A percentile compares a stretch with the other conserved stretches of the same genome.
phyloP scores from a whole-genome alignment of 2,329 filamentous ascomycete species.

The Penicillium sp. region DNA sequence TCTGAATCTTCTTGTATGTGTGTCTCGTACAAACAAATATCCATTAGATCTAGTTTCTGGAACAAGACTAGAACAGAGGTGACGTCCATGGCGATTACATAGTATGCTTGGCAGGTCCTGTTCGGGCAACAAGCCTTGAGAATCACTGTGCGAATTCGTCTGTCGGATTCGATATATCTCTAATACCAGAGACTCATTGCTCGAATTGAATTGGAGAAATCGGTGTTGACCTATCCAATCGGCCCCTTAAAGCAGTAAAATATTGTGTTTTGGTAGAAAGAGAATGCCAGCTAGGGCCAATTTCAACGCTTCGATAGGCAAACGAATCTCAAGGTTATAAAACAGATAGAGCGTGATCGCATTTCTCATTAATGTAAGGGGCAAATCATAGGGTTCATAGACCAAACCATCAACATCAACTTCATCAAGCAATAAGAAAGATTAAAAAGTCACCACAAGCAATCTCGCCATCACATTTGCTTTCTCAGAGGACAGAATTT shows the following conservation, averaged over 20 bases:
- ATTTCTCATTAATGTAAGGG: conserved; percentile 13
- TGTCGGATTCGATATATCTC: too few species aligned
- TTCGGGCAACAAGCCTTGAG: too few species aligned
- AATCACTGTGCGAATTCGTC: too few species aligned
- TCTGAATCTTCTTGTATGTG: background rate
- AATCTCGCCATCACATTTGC: background rate
- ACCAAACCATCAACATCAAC: conserved; percentile 8
- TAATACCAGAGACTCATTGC: too few species aligned
- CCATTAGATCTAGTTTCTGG: too few species aligned
- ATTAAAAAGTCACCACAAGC: too few species aligned
- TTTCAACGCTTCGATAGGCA: background rate
- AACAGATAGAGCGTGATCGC: conserved; percentile 7
- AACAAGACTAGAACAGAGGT: too few species aligned
- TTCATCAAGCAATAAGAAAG: background rate
- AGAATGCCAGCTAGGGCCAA: conserved; percentile 4
- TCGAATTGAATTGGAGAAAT: too few species aligned
- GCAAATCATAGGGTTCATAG: conserved; percentile 6
- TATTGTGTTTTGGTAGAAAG: background rate
- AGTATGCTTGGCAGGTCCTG: too few species aligned
- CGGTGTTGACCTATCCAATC: too few species aligned
- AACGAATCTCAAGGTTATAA: background rate
- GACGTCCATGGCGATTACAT: too few species aligned
- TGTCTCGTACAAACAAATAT: background rate
- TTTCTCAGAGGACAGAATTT: background rate
- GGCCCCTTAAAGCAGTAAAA: background rate